phyloP scores from a whole-genome alignment of 306 rosid species.

The Benincasa hispida region DNA sequence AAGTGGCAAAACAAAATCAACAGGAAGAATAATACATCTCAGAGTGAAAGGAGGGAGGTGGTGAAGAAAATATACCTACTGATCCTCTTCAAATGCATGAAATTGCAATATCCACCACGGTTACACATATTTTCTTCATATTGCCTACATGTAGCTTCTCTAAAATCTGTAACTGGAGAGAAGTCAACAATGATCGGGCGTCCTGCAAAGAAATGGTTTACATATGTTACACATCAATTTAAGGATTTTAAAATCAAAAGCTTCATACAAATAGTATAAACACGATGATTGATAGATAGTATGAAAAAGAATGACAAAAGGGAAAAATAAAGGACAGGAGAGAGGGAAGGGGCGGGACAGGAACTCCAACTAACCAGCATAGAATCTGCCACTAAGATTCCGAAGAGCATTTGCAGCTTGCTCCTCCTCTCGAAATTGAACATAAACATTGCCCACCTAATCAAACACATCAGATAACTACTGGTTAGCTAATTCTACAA shows the following conservation, averaged over 20 bases:
- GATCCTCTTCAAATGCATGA: conserved; percentile 67
- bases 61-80: conserved; percentile 25
- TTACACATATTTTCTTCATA: conserved; percentile 66
- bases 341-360: not conserved
- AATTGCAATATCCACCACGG: conserved; percentile 16
- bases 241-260: not conserved
- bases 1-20: not conserved
- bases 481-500: not conserved
- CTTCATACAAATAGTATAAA: not conserved
- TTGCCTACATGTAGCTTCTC: conserved; percentile 72
- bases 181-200: conserved; percentile 70
- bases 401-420: conserved; percentile 46
- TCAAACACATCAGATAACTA: not conserved
- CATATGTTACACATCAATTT: not conserved
- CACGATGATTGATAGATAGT: no score
- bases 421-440: conserved; percentile 62
- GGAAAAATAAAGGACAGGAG: not conserved
- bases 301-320: no score
- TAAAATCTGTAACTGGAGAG: conserved; percentile 59
- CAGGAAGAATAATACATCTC: not conserved
- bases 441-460: conserved; percentile 69
- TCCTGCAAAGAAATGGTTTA: conserved; percentile 18
- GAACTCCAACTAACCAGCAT: conserved; percentile 34
- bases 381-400: conserved; percentile 50
- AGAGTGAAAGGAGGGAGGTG: not conserved